Evolutionary conservation across 2,329 filamentous ascomycete species (phyloP).

Genomic region (Cordyceps farinosa): DNA sequence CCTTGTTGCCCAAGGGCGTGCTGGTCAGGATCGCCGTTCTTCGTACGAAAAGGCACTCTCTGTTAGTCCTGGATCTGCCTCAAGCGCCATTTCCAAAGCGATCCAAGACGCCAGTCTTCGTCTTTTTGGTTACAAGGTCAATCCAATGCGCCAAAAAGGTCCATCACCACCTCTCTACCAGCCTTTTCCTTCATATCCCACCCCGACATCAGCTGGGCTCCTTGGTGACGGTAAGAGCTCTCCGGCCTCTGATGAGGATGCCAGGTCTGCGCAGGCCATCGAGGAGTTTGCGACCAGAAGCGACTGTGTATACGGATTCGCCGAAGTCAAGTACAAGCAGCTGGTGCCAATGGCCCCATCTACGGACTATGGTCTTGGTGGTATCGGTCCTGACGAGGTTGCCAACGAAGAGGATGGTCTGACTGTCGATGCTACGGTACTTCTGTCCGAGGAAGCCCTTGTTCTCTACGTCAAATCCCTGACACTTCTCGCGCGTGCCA

Average conservation of each 20-base stretch:
- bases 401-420: constrained; percentile 66
- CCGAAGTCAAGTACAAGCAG: constrained; percentile 97
- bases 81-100: constrained; percentile 90
- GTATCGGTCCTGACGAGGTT: constrained; percentile 52
- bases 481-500: constrained; percentile 83
- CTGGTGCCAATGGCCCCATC: constrained; percentile 86
- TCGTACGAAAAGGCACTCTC: constrained; percentile 78
- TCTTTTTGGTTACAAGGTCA: constrained; percentile 67
- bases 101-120: constrained; percentile 86
- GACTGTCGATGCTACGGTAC: constrained; percentile 79
- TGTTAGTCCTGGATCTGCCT: constrained; percentile 66
- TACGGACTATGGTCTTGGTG: constrained; percentile 65
- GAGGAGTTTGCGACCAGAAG: constrained; percentile 91
- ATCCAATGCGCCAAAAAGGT: constrained; percentile 61
- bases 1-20: constrained; percentile 66
- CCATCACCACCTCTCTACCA: constrained; percentile 74
- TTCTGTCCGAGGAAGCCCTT: constrained; percentile 87
- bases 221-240: constrained; percentile 60
- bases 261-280: constrained; percentile 71
- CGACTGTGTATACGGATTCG: constrained; percentile 95
- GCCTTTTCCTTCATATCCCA: constrained; percentile 81
- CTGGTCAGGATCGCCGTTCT: constrained; percentile 68
- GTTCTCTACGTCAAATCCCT: constrained; percentile 96
- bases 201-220: constrained; percentile 57
- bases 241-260: constrained; percentile 70